Conservation (phyloP, 2,329 filamentous ascomycete genomes). For the Chaetoscypha palmicola region DNA sequence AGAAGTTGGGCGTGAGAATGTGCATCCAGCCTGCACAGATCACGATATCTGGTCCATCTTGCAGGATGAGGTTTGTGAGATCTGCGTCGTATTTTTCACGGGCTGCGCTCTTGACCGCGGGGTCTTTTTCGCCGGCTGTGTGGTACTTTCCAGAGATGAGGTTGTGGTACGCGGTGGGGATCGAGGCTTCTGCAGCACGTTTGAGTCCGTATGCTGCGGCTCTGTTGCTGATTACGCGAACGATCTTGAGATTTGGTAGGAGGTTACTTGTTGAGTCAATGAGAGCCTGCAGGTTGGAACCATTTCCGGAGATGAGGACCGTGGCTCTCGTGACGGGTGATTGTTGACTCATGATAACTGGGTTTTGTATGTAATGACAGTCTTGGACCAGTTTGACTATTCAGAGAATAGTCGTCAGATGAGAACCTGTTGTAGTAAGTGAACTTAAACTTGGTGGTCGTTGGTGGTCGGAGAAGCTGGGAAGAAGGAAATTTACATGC, state of each 20-base stretch:
- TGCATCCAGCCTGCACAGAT: constrained; percentile 68
- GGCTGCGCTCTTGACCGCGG: constrained; percentile 39
- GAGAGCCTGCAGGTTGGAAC: constrained; percentile 65
- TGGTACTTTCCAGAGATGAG: constrained; percentile 46
- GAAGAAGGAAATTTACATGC: too few species aligned
- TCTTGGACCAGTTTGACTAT: too few species aligned
- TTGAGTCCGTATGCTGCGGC: constrained; percentile 58
- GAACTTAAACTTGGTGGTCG: too few species aligned
- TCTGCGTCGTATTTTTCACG: constrained; percentile 60
- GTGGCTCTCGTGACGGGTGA: constrained; percentile 37
- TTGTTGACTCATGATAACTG: constrained; percentile 11
- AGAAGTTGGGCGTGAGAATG: constrained; percentile 54
- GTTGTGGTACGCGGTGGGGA: constrained; percentile 61
- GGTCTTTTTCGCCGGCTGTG: constrained; percentile 32
- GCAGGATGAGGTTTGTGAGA: constrained; percentile 52
- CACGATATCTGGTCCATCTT: constrained; percentile 48
- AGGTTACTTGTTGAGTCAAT: constrained; percentile 36
- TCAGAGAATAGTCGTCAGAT: too few species aligned
- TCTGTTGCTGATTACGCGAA: constrained; percentile 60
- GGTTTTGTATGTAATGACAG: too few species aligned
- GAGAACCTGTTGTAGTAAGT: too few species aligned
- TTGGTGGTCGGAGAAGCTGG: too few species aligned
- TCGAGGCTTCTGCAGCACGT: constrained; percentile 50
- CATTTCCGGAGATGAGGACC: constrained; percentile 60
- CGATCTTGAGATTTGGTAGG: constrained; percentile 42